Evolutionary conservation across 1,284 basidiomycete genomes (phyloP).

Genomic region (Coniophora puteana): DNA sequence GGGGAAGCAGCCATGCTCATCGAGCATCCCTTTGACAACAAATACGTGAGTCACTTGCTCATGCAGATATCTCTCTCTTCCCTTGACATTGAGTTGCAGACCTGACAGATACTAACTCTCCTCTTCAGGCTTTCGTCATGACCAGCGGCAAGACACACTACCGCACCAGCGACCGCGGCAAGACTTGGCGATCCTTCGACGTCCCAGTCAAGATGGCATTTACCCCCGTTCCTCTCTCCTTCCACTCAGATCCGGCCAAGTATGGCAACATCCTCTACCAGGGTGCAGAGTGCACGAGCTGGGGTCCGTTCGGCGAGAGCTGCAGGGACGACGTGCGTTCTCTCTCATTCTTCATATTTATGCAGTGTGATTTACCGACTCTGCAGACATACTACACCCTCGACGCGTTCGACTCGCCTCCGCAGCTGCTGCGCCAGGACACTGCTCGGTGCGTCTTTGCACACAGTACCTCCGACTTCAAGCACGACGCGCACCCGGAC

Average conservation of each 20-base stretch:
- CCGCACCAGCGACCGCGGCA: constrained; percentile 82
- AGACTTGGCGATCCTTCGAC: constrained; percentile 79
- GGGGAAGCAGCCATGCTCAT: constrained; percentile 74
- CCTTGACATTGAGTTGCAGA: constrained; percentile 1
- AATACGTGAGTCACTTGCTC: constrained; percentile 48
- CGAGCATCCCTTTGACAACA: constrained; percentile 84
- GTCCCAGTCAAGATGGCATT: constrained; percentile 62
- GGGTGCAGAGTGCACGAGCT: constrained; percentile 62
- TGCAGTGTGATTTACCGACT: constrained; percentile 7
- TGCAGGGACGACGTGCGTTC: constrained; percentile 74
- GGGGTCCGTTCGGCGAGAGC: constrained; percentile 33
- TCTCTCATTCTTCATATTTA: constrained; percentile 10
- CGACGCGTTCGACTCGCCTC: constrained; percentile 67
- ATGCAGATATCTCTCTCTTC: background rate
- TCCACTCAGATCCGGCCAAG: constrained; percentile 73
- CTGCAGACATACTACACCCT: constrained; percentile 80
- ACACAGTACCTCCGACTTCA: constrained; percentile 76
- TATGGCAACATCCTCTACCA: constrained; percentile 83
- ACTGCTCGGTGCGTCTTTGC: constrained; percentile 84
- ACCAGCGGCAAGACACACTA: constrained; percentile 74
- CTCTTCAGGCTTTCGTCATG: constrained; percentile 75
- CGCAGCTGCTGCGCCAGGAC: constrained; percentile 60
- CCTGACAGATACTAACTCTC: constrained; percentile 1
- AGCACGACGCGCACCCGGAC: constrained; percentile 66
- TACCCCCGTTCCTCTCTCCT: constrained; percentile 66